Evolutionary conservation across 2,329 filamentous ascomycete genomes (phyloP).

Genomic region (Claviceps monticola): DNA sequence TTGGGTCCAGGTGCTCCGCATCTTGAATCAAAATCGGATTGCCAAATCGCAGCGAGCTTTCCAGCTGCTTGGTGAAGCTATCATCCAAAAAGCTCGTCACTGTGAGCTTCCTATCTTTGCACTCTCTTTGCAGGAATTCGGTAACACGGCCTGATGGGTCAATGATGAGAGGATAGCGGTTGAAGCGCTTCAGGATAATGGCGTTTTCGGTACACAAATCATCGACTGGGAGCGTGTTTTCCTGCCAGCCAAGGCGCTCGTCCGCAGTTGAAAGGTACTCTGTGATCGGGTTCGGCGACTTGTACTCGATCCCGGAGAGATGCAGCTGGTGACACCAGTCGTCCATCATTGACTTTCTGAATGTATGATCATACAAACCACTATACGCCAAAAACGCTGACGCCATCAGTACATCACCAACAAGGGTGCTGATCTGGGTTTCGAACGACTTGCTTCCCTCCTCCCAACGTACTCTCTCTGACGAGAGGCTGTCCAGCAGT

Average conservation of each 20-base stretch:
- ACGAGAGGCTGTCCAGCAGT: constrained; percentile 86
- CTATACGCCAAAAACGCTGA: constrained; percentile 94
- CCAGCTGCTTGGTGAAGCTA: constrained; percentile 93
- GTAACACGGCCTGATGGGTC: constrained; percentile 91
- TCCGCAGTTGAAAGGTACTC: constrained; percentile 96
- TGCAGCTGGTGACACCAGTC: constrained; percentile 93
- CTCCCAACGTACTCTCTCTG: constrained; percentile 87
- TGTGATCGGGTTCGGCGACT: constrained; percentile 84
- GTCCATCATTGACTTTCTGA: constrained; percentile 93
- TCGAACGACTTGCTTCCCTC: constrained; percentile 96
- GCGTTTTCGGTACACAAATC: constrained; percentile 98
- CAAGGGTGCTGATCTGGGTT: constrained; percentile 90
- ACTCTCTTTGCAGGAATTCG: constrained; percentile 90
- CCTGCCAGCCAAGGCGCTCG: constrained; percentile 88
- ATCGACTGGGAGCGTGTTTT: constrained; percentile 83
- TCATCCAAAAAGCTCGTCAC: constrained; percentile 97
- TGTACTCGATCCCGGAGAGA: constrained; percentile 85
- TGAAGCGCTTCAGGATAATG: constrained; percentile 94
- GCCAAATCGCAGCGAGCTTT: constrained; percentile 92
- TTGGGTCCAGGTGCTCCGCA: constrained; percentile 90
- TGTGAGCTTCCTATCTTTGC: constrained; percentile 82
- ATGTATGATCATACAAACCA: constrained; percentile 94
- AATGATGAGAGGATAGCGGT: constrained; percentile 94
- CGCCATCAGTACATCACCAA: constrained; percentile 91
- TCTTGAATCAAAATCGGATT: constrained; percentile 98